Base-by-base conservation (phyloP, 2,329 filamentous ascomycete species). In the Capronia coronata region DNA sequence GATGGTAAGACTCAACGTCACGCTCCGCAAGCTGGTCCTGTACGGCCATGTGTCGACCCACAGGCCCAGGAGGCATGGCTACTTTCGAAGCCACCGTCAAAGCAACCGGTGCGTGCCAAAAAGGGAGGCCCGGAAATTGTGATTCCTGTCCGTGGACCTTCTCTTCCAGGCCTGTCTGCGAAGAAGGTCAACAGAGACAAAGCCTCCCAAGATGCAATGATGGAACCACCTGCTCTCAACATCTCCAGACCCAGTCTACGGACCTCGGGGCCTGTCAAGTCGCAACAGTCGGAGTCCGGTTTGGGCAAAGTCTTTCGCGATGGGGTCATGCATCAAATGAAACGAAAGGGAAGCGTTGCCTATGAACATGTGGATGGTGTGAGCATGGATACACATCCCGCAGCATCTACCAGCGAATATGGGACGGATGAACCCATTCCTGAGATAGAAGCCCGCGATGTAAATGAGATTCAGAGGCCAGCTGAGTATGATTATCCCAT, bases 281-380 rank as follows among this genome's bases (percentile, higher is more conserved):
- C 34, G 14, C 14, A 19, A 18, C 14, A n/a, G 7, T 9, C 34
- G 19, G 34, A 37, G 19, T 8, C 34, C 2, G 14, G 34, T 9
- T 16, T 37, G 3, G 34, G 34, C 8, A n/a, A 13, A 19, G 34
- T 37, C 34, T 37, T 37, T 37, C 34, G 34, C 34, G 34, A 37
- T 37, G 34, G 34, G 8, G 34, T 19, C 34, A 37, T 37, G 34
- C 34, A 37, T 19, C 34, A 37, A 13, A 37, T 37, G 34, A 37
- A 19, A 37, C 34, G n/a, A 19, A 11, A 37, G 5, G 34, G 34
- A 18, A 11, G 16, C 14, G 34, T 37, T 19, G 34, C 34, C 14
- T 37, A 37, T 16, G 34, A 37, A 37, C 34, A 37, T 37, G 34
- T 37, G 34, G 34, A 37, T 37, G 34, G 34, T 5, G 34, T 37